A percentile compares a stretch with the other conserved stretches of the same genome.
These are phyloP conservation scores for Backusella luteola DNA, from an alignment of 192 early-diverging fungal genomes.

Conservation along the genomic window DNA sequence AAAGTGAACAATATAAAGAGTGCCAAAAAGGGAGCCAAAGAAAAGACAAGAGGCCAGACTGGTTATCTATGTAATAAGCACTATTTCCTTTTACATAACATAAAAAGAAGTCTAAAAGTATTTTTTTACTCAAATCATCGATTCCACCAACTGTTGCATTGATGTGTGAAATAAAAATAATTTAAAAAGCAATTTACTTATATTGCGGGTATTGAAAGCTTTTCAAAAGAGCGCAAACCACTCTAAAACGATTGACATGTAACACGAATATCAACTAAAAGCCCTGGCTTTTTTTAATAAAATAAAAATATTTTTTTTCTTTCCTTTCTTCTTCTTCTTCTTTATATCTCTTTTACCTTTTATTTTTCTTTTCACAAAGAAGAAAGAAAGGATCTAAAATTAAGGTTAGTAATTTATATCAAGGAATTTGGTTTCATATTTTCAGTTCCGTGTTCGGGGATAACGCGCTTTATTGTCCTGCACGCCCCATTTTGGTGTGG, in stretches of 20 bases:
- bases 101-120: neutral
- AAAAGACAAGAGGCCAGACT: neutral
- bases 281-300: neutral
- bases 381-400: neutral
- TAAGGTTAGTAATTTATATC: neutral
- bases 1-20: neutral
- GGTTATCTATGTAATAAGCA: neutral
- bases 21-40: neutral
- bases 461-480: neutral
- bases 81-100: neutral
- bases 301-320: neutral
- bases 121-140: neutral
- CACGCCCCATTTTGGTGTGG: neutral
- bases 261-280: neutral
- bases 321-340: neutral
- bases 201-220: neutral
- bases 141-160: neutral
- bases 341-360: neutral
- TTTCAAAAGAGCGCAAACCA: conserved; percentile 10
- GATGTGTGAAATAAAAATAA: neutral
- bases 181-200: conserved; percentile 1
- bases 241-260: conserved; percentile 1
- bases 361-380: neutral
- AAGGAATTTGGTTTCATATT: neutral
- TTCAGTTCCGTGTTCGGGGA: neutral